phyloP scores from a whole-genome alignment of 179 eudicot genomes.

The Dionaea muscipula region DNA sequence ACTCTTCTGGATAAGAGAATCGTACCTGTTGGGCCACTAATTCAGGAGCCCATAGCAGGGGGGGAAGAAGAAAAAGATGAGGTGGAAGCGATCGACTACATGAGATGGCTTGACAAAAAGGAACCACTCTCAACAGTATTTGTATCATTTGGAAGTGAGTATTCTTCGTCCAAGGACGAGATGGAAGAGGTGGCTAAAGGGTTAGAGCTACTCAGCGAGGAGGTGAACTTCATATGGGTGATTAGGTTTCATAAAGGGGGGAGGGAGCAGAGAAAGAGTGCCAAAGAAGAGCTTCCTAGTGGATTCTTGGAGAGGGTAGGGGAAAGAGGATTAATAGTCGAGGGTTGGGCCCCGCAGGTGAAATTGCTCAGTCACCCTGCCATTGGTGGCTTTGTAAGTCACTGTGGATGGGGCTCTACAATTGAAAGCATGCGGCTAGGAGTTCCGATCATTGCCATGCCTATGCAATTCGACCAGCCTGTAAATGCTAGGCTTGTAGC shows the following conservation, averaged over 20 bases:
- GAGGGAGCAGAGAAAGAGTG: background rate
- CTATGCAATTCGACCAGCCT: conserved; percentile 12
- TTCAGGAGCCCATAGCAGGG: background rate
- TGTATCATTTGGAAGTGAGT: conserved; percentile 26
- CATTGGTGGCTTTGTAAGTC: conserved; percentile 14
- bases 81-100: background rate
- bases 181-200: conserved; percentile 23
- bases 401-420: conserved; percentile 11
- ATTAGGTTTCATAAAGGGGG: conserved; percentile 11
- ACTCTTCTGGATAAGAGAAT: background rate
- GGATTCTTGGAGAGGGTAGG: conserved; percentile 5
- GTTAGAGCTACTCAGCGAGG: conserved; percentile 16
- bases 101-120: conserved; percentile 19
- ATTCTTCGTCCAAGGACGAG: conserved; percentile 13
- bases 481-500: conserved; percentile 9
- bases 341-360: conserved; percentile 15
- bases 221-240: conserved; percentile 20
- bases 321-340: conserved; percentile 9
- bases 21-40: conserved; percentile 14
- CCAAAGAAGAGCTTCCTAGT: background rate
- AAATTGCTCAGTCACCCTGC: background rate
- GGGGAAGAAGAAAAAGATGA: conserved; percentile 2
- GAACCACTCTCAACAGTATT: conserved; percentile 14
- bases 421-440: conserved; percentile 8
- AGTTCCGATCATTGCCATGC: conserved; percentile 11